Evolutionary conservation across 106 monocot species (phyloP).

Genomic region (Platanthera zijinensis): DNA sequence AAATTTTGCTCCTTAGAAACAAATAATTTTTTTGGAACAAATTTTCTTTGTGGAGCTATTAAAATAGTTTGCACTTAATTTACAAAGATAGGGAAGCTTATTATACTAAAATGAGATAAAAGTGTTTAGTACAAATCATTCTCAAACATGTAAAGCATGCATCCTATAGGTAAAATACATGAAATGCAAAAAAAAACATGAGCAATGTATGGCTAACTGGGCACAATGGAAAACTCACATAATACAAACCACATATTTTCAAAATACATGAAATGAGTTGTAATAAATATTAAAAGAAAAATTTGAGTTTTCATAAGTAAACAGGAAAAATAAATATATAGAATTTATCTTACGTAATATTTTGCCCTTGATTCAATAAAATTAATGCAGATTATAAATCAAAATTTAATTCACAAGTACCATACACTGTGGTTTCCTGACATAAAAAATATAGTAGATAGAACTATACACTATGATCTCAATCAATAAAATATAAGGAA

Average conservation of each 20-base stretch:
- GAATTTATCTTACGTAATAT: too few species aligned
- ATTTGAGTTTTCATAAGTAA: too few species aligned
- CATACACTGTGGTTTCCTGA: neutral
- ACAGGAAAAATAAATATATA: too few species aligned
- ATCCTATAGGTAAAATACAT: too few species aligned
- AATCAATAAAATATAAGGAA: neutral
- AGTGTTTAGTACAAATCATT: neutral
- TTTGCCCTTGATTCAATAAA: neutral
- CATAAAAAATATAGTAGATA: neutral
- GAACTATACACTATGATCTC: neutral
- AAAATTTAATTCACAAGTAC: neutral
- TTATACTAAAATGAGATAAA: conserved; percentile 46
- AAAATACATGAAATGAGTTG: neutral
- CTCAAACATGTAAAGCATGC: too few species aligned
- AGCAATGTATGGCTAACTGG: too few species aligned
- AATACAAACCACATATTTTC: neutral
- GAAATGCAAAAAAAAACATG: too few species aligned
- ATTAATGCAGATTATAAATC: too few species aligned
- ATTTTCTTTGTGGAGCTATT: too few species aligned
- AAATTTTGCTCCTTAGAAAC: too few species aligned
- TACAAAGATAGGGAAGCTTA: conserved; percentile 32
- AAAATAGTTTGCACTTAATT: neutral
- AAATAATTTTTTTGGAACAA: too few species aligned
- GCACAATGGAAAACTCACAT: neutral
- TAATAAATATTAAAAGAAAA: neutral